Evolutionary conservation across 805 yeast genomes (phyloP), one percentile per base, ranked within the genome.

Genomic region (Starmerella stigmatis): DNA sequence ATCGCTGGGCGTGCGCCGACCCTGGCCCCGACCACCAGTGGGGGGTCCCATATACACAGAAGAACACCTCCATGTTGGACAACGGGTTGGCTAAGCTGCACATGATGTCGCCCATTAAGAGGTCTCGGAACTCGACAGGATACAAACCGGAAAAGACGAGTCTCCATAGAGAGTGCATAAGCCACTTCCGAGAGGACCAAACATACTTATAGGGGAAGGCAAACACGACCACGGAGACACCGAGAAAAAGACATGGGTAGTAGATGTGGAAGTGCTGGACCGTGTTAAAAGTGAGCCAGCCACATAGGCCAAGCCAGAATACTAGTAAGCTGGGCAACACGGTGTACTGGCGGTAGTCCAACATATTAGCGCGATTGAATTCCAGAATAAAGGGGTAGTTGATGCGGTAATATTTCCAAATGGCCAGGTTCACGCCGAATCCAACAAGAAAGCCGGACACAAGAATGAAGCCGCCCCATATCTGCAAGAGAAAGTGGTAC

Each of bases 121-220:
- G 89, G 63, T 92, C 98, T 46, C 88, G 72, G 60, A 92, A 92
- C 64, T 89, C 97, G 44, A 92, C 96, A 0, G 97, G 96, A 57
- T 81, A 92, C 33, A 86, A 68, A 0, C 97, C 97, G 1, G 94
- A 81, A 9, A 83, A 68, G 0, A 80, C 26, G 40, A 92, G 65
- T 57, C 98, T 70, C 71, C 88, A 74, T 1, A 79, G 45, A 0
- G 94, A 78, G 12, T 78, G 64, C 16, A 80, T 67, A 2, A 89
- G 56, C 96, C 96, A 92, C 47, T 70, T 70, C 53, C 96, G 71
- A 9, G 94, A 72, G n/a, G 74, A 64, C 29, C 73, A 69, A 55
- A 68, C 78, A 2, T 73, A 66, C 41, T 71, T 68, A 9, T 78
- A 67, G 0, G 96, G 96, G 62, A 79, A 67, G 16, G 80, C 59